Base-by-base conservation (phyloP, 140 eudicot genomes). In the Cichorium intybus region DNA sequence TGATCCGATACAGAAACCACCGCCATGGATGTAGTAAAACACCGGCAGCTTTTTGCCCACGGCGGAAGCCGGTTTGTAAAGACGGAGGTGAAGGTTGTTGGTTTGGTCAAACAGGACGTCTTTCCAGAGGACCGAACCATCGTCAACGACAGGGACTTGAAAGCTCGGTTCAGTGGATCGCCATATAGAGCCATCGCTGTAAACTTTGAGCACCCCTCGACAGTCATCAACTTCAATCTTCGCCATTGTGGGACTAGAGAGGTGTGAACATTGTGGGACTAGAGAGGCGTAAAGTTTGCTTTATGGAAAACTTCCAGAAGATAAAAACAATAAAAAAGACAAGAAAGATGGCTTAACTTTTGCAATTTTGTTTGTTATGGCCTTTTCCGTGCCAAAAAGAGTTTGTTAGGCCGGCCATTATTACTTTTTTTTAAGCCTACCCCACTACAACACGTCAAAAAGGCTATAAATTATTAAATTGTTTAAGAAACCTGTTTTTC, bases 1-100 rank as follows among this genome's bases (percentile, higher is more conserved):
- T 1, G 95, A 86, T 31, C 97, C 95, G 37, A 90, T 84, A 71
- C 97, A 90, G 34, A 86, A 90, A 22, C 97, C 97, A 4, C 97
- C 97, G 16, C 97, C 97, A 48, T 84, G 95, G 16, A 90, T 77
- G 71, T 86, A 90, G 82, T 81, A 90, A 66, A 86, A 87, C 43
- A 90, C 68, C 0, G 95, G 95, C n/a, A 90, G 78, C 74, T 84
- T 86, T 7, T 69, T 28, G 1, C 51, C 62, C 27, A 46, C 14
- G 0, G 70, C 61, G 11, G 69, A 17, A 20, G 89, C 79, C 41
- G 97, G 97, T 60, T 86, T 86, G 75, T 90, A 90, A 55, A 90
- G 80, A 21, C 95, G 87, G 35, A 90, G 90, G 43, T 49, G 69
- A 21, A 90, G 95, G 51, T 78, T 68, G 68, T 90, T 77, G 0